Evolutionary conservation across 2,329 filamentous ascomycete species (phyloP).

Genomic region (Teratosphaeria epicoccoides): DNA sequence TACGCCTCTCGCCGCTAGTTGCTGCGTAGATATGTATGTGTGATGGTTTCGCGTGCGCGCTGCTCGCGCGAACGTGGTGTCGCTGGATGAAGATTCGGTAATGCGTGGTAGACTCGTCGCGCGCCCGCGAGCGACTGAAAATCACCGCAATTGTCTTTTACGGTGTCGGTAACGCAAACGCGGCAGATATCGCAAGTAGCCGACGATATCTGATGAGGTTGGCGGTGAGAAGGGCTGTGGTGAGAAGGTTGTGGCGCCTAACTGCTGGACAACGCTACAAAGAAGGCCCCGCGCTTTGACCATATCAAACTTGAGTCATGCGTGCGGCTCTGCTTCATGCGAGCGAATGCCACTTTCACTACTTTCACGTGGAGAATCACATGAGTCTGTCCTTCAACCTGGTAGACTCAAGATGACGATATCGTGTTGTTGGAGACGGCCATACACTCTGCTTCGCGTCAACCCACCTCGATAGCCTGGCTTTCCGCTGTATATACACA

Average conservation of each 20-base stretch:
- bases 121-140: constrained; percentile 23
- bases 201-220: constrained; percentile 21
- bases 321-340: not conserved
- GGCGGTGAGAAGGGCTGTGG: constrained; percentile 10
- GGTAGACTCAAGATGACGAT: no score
- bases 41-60: constrained; percentile 15
- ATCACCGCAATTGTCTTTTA: constrained; percentile 7
- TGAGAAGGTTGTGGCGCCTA: constrained; percentile 6
- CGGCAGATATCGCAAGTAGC: constrained; percentile 20
- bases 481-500: not conserved
- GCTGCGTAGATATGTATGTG: not conserved
- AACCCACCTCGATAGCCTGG: not conserved
- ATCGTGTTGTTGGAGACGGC: no score
- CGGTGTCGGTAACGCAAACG: constrained; percentile 7
- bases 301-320: not conserved
- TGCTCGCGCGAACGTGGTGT: constrained; percentile 12
- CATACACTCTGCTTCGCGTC: not conserved
- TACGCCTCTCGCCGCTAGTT: constrained; percentile 2
- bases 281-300: constrained; percentile 1
- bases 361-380: not conserved
- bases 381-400: not conserved
- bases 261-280: constrained; percentile 1
- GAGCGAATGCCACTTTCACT: not conserved
- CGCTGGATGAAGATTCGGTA: not conserved
- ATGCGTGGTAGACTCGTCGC: constrained; percentile 13